Percentiles rank a stretch among this genome's conserved stretches.
Evolutionary conservation across 192 early-diverging fungal species (phyloP).

Genomic region (Gonapodya sp.): DNA sequence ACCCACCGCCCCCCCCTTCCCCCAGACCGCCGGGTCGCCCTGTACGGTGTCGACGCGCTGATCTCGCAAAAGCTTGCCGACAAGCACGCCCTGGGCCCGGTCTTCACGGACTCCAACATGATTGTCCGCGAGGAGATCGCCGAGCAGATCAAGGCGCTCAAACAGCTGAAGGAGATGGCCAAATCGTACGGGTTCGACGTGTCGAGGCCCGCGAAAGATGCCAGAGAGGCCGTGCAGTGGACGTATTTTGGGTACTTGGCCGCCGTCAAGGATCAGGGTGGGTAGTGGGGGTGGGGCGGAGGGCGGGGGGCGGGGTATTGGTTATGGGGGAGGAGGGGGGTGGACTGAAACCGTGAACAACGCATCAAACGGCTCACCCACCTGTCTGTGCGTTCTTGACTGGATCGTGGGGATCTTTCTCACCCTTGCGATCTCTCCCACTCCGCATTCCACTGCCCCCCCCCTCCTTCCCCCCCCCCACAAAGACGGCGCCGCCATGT

Average conservation of each 20-base stretch:
- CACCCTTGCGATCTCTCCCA: not conserved
- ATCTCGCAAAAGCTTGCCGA: conserved; percentile 14
- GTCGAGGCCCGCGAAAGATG: conserved; percentile 18
- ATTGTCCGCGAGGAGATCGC: conserved; percentile 17
- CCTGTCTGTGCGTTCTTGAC: too few relatives aligned
- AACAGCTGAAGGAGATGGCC: conserved; percentile 15
- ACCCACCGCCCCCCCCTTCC: not conserved
- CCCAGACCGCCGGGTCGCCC: conserved; percentile 18
- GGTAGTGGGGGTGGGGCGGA: not conserved
- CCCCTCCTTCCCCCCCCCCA: not conserved
- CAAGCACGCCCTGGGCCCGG: conserved; percentile 14
- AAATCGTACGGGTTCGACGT: conserved; percentile 16
- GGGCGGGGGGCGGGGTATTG: not conserved
- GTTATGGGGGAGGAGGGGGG: too few relatives aligned
- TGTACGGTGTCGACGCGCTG: conserved; percentile 18
- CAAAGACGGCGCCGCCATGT: conserved; percentile 20
- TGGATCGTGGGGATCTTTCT: not conserved
- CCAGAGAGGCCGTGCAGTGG: conserved; percentile 19
- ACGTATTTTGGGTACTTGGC: conserved; percentile 21
- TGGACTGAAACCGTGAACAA: too few relatives aligned
- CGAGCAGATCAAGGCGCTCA: conserved; percentile 19
- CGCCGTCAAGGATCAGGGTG: conserved; percentile 18
- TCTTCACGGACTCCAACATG: conserved; percentile 16
- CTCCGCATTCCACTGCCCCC: not conserved
- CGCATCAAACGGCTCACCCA: too few relatives aligned